Evolutionary conservation across 345 rosid genomes (phyloP), one percentile per base, ranked within the genome.

Genomic region (Hibiscus tridactylites): DNA sequence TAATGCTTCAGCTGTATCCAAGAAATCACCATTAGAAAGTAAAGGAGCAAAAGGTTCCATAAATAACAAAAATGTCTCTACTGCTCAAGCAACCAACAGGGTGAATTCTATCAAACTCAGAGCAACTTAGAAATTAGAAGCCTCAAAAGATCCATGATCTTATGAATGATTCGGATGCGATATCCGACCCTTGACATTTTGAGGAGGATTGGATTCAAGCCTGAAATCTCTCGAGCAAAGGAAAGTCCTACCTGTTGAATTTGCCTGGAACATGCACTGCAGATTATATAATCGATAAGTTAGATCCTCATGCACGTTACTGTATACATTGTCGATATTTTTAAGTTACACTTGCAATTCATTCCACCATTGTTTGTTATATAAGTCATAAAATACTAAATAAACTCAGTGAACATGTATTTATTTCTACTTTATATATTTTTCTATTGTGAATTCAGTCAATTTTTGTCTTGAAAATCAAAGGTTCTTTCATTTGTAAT

Each of bases 11-110:
- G 52, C 83, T 13, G 66, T 81, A 50, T 62, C 82, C 71, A 87
- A 75, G 75, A 90, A 80, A 77, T 77, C 72, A 6, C 74, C 85
- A 17, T 58, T 62, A 46, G 85, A 77, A 53, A 80, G 78, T 63
- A 84, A 78, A 74, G 62, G 75, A 33, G 65, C 46, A 26, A 83
- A 81, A 82, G 73, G 74, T 17, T 66, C 84, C n/a, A 19, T 50
- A 19, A 74, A 71, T 52, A 26, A 49, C 9, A 74, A 53, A 70
- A 63, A 69, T 54, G 77, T 65, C 67, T 64, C 80, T 65, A 44
- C 56, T 3, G 47, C 81, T 69, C 61, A n/a, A 65, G 75, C 66
- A 74, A 59, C 73, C n/a, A 77, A 57, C 67, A 71, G 79, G 65
- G 65, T 65, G n/a, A 78, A 77, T 75, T 68, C 75, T 73, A 61